These are phyloP conservation scores for Pyrenochaeta sp. DNA, from an alignment of 2,329 filamentous ascomycete species.

Conservation along the genomic window DNA sequence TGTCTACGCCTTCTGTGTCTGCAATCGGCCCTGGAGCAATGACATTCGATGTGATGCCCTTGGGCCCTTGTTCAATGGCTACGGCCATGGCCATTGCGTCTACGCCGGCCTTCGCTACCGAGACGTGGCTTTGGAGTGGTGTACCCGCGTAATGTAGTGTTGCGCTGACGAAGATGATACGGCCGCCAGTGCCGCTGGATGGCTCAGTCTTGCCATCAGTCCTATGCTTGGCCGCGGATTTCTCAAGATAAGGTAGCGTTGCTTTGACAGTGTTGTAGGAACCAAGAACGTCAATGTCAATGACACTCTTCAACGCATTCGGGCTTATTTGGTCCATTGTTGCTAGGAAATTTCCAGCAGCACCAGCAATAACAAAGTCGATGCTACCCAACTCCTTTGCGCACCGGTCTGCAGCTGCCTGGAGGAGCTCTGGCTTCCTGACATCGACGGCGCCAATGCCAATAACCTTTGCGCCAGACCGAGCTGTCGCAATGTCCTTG, in stretches of 20 bases:
- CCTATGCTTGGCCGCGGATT: constrained; percentile 72
- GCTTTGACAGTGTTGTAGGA: constrained; percentile 96
- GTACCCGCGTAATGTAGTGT: constrained; percentile 90
- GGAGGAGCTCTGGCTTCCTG: constrained; percentile 69
- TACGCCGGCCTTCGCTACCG: constrained; percentile 88
- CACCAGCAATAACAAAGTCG: constrained; percentile 93
- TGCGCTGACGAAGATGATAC: constrained; percentile 89
- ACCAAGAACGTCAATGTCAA: constrained; percentile 94
- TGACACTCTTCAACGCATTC: constrained; percentile 94
- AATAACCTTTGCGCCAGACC: constrained; percentile 82
- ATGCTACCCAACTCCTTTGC: constrained; percentile 84
- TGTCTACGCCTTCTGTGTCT: constrained; percentile 73
- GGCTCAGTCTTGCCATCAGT: constrained; percentile 64
- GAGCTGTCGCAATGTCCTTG: constrained; percentile 80
- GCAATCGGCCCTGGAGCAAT: constrained; percentile 88
- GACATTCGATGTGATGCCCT: constrained; percentile 86
- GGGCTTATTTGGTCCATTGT: constrained; percentile 81
- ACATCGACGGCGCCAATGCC: constrained; percentile 82
- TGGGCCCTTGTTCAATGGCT: constrained; percentile 88
- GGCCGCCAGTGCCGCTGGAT: constrained; percentile 70
- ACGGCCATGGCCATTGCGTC: constrained; percentile 84
- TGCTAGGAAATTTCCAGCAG: constrained; percentile 93
- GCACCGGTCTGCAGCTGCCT: constrained; percentile 79
- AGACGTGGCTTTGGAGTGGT: constrained; percentile 87
- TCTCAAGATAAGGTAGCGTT: constrained; percentile 80